These are phyloP conservation scores for Perilla frutescens DNA, from an alignment of 257 asterid genomes.

Conservation along the genomic window DNA sequence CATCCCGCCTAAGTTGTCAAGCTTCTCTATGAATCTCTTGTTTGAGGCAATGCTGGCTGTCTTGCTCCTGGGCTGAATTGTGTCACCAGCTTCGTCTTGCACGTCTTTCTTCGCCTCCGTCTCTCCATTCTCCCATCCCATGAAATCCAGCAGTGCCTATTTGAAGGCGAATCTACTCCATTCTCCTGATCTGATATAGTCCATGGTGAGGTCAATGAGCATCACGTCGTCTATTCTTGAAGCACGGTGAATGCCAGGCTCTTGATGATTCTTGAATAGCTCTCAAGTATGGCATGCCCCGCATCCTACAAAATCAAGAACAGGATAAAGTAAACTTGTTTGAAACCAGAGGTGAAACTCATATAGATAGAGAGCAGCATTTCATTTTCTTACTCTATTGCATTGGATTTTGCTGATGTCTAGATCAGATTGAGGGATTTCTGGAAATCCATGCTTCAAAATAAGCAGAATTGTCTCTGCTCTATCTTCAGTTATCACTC, in stretches of 20 bases:
- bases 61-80: slow-evolving; percentile 32
- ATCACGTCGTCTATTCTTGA: slow-evolving; percentile 63
- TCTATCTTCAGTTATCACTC: slow-evolving; percentile 62
- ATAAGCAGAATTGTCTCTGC: too few relatives aligned
- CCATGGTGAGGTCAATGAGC: slow-evolving; percentile 36
- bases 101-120: not conserved
- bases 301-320: slow-evolving; percentile 49
- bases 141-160: slow-evolving; percentile 37
- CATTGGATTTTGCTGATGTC: slow-evolving; percentile 42
- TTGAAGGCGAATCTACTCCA: slow-evolving; percentile 42
- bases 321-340: not conserved
- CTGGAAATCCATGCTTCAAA: too few relatives aligned
- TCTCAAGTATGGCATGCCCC: slow-evolving; percentile 64
- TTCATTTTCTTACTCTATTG: slow-evolving; percentile 55
- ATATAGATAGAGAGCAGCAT: not conserved
- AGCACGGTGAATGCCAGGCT: slow-evolving; percentile 60
- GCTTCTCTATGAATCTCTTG: slow-evolving; percentile 61
- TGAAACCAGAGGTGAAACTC: not conserved
- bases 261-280: slow-evolving; percentile 67
- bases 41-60: slow-evolving; percentile 46
- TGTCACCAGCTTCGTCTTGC: slow-evolving; percentile 34
- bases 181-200: slow-evolving; percentile 41
- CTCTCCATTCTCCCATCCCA: too few relatives aligned
- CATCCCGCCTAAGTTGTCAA: slow-evolving; percentile 67
- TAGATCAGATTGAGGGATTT: too few relatives aligned